Evolutionary conservation across 441 rosid species (phyloP).

Genomic region (Populus hybrid): DNA sequence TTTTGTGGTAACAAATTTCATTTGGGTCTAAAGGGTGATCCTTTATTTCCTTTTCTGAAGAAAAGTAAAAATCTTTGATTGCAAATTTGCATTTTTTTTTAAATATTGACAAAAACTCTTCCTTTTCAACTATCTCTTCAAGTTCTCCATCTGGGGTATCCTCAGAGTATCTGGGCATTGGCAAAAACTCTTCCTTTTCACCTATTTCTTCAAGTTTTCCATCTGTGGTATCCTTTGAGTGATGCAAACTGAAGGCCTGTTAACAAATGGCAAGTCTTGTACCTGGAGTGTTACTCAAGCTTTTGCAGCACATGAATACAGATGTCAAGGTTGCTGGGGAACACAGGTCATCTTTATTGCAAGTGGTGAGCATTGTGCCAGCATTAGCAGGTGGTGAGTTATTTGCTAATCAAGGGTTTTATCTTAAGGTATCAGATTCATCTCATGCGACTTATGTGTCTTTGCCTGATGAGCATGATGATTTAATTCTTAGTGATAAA

Average conservation of each 20-base stretch:
- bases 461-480: conserved; percentile 88
- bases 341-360: conserved; percentile 83
- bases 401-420: conserved; percentile 85
- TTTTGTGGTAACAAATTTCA: conserved; percentile 19
- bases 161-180: conserved; percentile 16
- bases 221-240: conserved; percentile 29
- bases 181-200: conserved; percentile 18
- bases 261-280: conserved; percentile 79
- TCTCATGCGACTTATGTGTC: conserved; percentile 96
- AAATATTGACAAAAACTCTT: conserved; percentile 20
- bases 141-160: conserved; percentile 21
- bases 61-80: conserved; percentile 20
- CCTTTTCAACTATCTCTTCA: conserved; percentile 9
- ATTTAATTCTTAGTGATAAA: conserved; percentile 89
- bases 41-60: conserved; percentile 4
- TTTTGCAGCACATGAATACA: conserved; percentile 88
- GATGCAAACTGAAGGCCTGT: conserved; percentile 37
- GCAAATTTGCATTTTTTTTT: background rate
- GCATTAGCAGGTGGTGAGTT: conserved; percentile 93
- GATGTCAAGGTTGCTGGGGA: conserved; percentile 94
- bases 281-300: conserved; percentile 94
- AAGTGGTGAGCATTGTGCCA: conserved; percentile 91
- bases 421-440: conserved; percentile 96
- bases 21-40: conserved; percentile 18
- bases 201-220: background rate